These are phyloP conservation scores for Macrotyloma uniflorum DNA, from an alignment of 306 rosid species.

Conservation along the genomic window DNA sequence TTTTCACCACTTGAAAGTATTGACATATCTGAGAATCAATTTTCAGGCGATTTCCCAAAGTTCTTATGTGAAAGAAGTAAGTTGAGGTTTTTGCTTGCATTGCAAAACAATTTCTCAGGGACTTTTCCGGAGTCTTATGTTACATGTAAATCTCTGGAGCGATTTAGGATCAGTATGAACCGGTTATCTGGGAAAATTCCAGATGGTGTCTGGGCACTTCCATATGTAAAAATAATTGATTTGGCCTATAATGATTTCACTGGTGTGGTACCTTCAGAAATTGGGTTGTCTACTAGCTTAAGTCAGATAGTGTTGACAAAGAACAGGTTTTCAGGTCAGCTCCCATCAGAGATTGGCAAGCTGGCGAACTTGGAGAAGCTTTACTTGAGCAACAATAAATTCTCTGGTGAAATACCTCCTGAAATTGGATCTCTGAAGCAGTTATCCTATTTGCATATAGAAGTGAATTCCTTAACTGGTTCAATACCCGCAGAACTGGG, in stretches of 20 bases:
- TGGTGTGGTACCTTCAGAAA: slow-evolving; percentile 63
- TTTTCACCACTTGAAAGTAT: slow-evolving; percentile 70
- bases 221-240: slow-evolving; percentile 71
- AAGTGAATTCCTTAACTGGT: slow-evolving; percentile 74
- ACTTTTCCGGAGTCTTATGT: slow-evolving; percentile 69
- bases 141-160: slow-evolving; percentile 69
- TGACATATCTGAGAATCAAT: slow-evolving; percentile 95
- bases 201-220: slow-evolving; percentile 80
- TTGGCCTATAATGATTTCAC: slow-evolving; percentile 70
- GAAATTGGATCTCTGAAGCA: slow-evolving; percentile 71
- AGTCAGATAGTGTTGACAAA: slow-evolving; percentile 61
- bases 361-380: slow-evolving; percentile 77
- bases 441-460: slow-evolving; percentile 78
- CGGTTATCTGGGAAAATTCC: slow-evolving; percentile 70
- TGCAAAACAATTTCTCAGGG: slow-evolving; percentile 81
- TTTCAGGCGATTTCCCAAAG: slow-evolving; percentile 83
- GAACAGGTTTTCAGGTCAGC: slow-evolving; percentile 77
- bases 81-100: slow-evolving; percentile 76
- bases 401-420: slow-evolving; percentile 72
- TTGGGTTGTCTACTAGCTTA: slow-evolving; percentile 69
- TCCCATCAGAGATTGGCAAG: slow-evolving; percentile 77
- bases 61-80: slow-evolving; percentile 71
- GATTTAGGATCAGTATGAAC: slow-evolving; percentile 75
- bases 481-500: slow-evolving; percentile 70
- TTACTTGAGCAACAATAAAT: slow-evolving; percentile 64